Base-by-base conservation (phyloP, 2,329 filamentous ascomycete species). In the Phialophora macrospora region DNA sequence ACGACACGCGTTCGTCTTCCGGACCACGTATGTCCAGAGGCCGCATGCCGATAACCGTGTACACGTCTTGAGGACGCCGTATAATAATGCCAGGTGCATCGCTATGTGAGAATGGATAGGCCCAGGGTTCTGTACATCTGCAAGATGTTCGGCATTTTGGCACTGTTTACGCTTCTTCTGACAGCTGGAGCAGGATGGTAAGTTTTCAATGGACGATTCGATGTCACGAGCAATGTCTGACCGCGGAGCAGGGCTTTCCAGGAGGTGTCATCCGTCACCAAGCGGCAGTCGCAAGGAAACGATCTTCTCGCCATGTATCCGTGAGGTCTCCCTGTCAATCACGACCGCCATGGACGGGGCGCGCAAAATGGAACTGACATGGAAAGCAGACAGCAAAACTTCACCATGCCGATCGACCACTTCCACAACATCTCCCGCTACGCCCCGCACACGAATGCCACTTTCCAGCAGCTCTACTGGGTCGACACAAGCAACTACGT, bases 401-500 rank as follows among this genome's bases (percentile, higher is more conserved):
- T 68, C 49, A 64, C 63, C 14, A 63, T 61, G 52, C 58, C 58
- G 4, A 38, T 68, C 22, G 65, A 68, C 41, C 65, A 68, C 49
- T 68, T 68, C 46, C 67, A 60, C 22, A 65, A 68, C 24, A 65
- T 61, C 46, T 55, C 65, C 30, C 63, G 68, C 28, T 70, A 68
- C 49, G 61, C 54, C 20, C 66, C 68, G 49, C 63, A 66, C 34
- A 68, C 63, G 22, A 68, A 62, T 63, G 80, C 76, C 26, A 86
- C 82, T 1, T 86, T 85, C 72, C 77, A 79, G 61, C 84, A 86
- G 72, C 79, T 83, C 51, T 96, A 95, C 80, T 96, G 89, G 89
- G 91, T 94, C 71, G 91, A 96, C 73, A 86, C 88, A 0, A 84
- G 84, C 55, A 84, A 90, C 78, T 96, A 96, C 78, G 83, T 88